These are phyloP conservation scores for Solanum appendiculatum DNA, from an alignment of 257 asterid genomes.

Conservation along the genomic window DNA sequence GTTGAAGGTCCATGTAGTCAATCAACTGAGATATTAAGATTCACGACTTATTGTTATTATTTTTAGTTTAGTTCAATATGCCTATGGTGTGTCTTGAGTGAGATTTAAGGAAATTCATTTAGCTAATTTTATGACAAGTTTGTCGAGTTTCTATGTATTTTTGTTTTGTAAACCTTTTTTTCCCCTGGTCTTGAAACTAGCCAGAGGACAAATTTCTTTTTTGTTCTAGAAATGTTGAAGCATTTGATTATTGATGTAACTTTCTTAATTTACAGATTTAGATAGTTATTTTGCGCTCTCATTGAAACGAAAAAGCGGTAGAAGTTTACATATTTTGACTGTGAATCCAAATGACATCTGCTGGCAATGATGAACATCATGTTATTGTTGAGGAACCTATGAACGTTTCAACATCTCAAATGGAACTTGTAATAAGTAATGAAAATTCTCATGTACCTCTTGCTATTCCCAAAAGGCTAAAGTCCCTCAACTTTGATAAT, in stretches of 20 bases:
- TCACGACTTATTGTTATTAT: neutral
- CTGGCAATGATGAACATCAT: constrained; percentile 23
- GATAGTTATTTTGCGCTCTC: neutral
- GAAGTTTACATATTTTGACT: neutral
- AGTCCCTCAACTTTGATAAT: constrained; percentile 41
- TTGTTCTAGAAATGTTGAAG: neutral
- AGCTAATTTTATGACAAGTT: neutral
- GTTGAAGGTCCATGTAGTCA: neutral
- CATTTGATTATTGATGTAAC: neutral
- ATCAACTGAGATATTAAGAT: neutral
- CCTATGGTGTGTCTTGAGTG: neutral
- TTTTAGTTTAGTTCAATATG: neutral
- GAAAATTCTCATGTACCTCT: constrained; percentile 19
- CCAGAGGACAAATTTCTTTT: neutral
- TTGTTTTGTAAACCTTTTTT: neutral
- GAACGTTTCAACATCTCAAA: constrained; percentile 48
- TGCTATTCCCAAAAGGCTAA: constrained; percentile 26
- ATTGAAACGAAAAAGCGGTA: neutral
- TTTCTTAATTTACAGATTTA: neutral
- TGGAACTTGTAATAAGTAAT: constrained; percentile 37
- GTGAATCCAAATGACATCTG: constrained; percentile 28
- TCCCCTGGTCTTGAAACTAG: neutral
- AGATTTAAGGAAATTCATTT: neutral
- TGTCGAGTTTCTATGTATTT: neutral
- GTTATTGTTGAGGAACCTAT: constrained; percentile 30